Evolutionary conservation across 192 early-diverging fungal genomes (phyloP), one percentile per base, ranked within the genome.

Genomic region (Podila horticola): DNA sequence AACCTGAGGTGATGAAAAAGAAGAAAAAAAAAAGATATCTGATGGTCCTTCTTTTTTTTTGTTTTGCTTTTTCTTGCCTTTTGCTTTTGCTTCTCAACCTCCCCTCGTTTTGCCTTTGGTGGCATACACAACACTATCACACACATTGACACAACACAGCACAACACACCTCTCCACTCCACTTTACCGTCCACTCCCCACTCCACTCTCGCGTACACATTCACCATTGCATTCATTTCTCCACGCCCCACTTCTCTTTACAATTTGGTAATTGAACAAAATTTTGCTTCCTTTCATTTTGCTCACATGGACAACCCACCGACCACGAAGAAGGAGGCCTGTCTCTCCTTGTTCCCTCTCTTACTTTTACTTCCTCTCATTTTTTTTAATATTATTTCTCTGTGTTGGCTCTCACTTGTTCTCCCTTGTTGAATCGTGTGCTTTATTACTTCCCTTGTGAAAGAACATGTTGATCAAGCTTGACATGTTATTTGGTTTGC

Each of bases 301-400:
- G 41, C 41, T 45, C 41, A 45, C 41, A 45, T 45, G 41, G 41
- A 45, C 41, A 45, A 45, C 41, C 41, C 41, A 17, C 13, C 41
- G 41, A 45, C 41, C 41, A 45, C 3, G 41, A 45, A 45, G 41
- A 45, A 45, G 41, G 41, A 45, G 41, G 41, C 41, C 41, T 45
- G 41, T 45, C 41, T 45, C 41, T 45, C 41, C 41, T 67, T 52
- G 31, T 34, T 62, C 31, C 64, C 34, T 48, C 48, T 62, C 45
- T 48, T 34, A 22, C 17, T 51, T 60, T 52, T 38, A 15, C 13
- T 45, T 31, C 29, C 17, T 62, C 45, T 49, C 15, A 0, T 45
- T 45, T 45, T 41, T 41, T 15, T 13, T 41, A 38, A 15, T 41
- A 41, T 41, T 41, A 13, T 4, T 41, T 41, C 4, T 45, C 15